Conservation (phyloP, 2,329 filamentous ascomycete species). For the Lojkania enalia region DNA sequence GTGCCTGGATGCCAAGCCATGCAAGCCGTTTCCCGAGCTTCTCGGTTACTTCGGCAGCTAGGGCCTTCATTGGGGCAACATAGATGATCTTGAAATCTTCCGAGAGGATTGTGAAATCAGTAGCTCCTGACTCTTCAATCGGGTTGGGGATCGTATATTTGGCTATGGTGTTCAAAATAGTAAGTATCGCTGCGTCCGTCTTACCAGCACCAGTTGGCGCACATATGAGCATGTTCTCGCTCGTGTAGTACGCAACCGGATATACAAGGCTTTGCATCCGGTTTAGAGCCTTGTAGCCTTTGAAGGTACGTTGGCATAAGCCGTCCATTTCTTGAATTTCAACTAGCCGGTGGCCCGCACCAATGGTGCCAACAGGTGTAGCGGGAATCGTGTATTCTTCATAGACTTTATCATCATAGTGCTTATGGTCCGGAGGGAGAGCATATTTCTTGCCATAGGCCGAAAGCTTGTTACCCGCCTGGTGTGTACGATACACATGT, state of each 20-base stretch:
- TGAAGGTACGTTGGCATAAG: constrained; percentile 87
- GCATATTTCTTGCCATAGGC: constrained; percentile 79
- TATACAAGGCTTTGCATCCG: constrained; percentile 98
- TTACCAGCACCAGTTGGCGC: constrained; percentile 98
- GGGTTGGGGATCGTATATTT: constrained; percentile 84
- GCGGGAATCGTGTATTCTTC: constrained; percentile 90
- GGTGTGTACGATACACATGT: constrained; percentile 85
- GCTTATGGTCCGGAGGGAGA: constrained; percentile 74
- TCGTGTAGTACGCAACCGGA: constrained; percentile 91
- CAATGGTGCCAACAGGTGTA: constrained; percentile 73
- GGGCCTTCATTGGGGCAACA: constrained; percentile 97
- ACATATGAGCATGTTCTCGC: constrained; percentile 98
- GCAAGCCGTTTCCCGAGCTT: constrained; percentile 89
- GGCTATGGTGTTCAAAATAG: constrained; percentile 85
- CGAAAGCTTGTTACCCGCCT: constrained; percentile 83
- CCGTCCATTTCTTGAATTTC: constrained; percentile 83
- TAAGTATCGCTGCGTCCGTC: constrained; percentile 97
- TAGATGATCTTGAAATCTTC: constrained; percentile 99
- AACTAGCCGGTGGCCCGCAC: constrained; percentile 73
- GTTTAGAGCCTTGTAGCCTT: constrained; percentile 89
- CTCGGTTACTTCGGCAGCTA: constrained; percentile 93
- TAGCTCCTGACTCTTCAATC: constrained; percentile 70
- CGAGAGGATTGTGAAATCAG: constrained; percentile 77
- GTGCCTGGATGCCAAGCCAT: constrained; percentile 90
- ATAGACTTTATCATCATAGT: constrained; percentile 75